A percentile compares a stretch with the other conserved stretches of the same genome.
phyloP scores from a whole-genome alignment of 2,329 filamentous ascomycete species.

The Cercospora zeae-maydis region DNA sequence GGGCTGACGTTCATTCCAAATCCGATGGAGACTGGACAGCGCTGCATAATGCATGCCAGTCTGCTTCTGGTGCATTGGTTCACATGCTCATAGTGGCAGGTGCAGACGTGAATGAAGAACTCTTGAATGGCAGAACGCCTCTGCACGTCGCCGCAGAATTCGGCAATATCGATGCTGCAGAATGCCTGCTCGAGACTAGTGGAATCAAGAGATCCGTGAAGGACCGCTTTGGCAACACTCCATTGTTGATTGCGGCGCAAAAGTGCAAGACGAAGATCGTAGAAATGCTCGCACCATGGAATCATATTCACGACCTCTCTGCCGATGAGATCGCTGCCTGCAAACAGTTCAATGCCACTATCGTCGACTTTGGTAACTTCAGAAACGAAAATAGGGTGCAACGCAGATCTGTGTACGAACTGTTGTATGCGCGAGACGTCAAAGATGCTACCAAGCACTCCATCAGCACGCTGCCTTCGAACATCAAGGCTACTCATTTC shows the following conservation, averaged over 20 bases:
- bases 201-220: constrained; percentile 37
- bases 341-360: constrained; percentile 22
- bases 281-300: constrained; percentile 41
- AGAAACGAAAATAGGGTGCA: constrained; percentile 29
- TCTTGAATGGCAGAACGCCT: constrained; percentile 28
- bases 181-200: constrained; percentile 20
- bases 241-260: constrained; percentile 43
- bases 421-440: constrained; percentile 23
- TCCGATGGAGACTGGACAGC: constrained; percentile 93
- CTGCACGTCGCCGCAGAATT: constrained; percentile 31
- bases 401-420: constrained; percentile 24
- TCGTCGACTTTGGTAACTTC: constrained; percentile 30
- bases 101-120: constrained; percentile 29
- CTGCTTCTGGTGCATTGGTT: constrained; percentile 19
- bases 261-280: constrained; percentile 42
- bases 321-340: constrained; percentile 24
- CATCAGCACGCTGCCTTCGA: constrained; percentile 37
- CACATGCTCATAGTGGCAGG: constrained; percentile 25
- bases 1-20: constrained; percentile 80
- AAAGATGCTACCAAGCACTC: constrained; percentile 19
- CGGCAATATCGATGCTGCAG: constrained; percentile 27
- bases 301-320: constrained; percentile 31
- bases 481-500: constrained; percentile 42
- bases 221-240: constrained; percentile 46
- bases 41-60: constrained; percentile 56